Percentiles rank a stretch among this genome's conserved stretches.
Conservation (phyloP, 352 stramenopile species). For the Thraustotheca clavata region DNA sequence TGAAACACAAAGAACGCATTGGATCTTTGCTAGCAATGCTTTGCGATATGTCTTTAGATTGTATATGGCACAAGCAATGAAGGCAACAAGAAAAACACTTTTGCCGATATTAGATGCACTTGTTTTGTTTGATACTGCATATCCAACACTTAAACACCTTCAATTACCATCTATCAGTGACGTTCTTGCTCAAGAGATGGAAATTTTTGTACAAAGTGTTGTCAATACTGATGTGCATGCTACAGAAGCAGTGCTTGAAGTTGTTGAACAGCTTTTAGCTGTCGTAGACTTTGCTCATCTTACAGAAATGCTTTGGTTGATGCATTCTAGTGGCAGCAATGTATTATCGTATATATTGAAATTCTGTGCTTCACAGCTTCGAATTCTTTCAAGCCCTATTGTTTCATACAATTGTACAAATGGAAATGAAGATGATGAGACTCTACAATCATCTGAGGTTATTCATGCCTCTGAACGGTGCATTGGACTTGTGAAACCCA, state of each 20-base stretch:
- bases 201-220: background rate
- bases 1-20: constrained; percentile 3
- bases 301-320: constrained; percentile 46
- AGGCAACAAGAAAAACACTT: constrained; percentile 59
- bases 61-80: constrained; percentile 29
- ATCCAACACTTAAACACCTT: background rate
- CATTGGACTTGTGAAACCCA: constrained; percentile 54
- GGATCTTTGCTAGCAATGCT: constrained; percentile 28
- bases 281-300: constrained; percentile 30
- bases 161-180: background rate
- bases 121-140: constrained; percentile 22
- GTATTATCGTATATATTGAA: constrained; percentile 39
- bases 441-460: constrained; percentile 50
- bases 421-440: constrained; percentile 15
- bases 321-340: constrained; percentile 53
- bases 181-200: constrained; percentile 7
- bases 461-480: constrained; percentile 66
- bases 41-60: constrained; percentile 57
- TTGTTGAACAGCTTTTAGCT: constrained; percentile 11
- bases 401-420: constrained; percentile 31
- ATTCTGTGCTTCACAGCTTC: constrained; percentile 47
- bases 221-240: background rate
- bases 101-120: constrained; percentile 48
- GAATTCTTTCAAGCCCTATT: constrained; percentile 43
- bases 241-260: background rate